Percentiles rank a stretch among this genome's conserved stretches.
Conservation (phyloP, 331 rosid species). For the Malus hybrid region DNA sequence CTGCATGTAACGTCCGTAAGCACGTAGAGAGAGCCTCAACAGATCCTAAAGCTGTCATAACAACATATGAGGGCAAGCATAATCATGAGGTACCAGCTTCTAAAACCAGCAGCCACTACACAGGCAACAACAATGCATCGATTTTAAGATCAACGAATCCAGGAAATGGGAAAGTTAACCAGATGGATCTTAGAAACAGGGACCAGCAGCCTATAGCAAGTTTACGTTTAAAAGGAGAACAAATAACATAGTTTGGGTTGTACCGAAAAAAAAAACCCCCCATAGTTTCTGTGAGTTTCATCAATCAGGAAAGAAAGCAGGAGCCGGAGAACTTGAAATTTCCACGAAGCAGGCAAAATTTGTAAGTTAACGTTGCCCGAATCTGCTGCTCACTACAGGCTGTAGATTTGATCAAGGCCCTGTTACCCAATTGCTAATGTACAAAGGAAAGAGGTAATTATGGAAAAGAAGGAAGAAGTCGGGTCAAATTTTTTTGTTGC, state of each 20-base stretch:
- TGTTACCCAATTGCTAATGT: conserved; percentile 7
- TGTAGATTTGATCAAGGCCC: conserved; percentile 37
- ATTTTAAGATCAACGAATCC: conserved; percentile 27
- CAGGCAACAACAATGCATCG: conserved; percentile 32
- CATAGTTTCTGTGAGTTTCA: conserved; percentile 23
- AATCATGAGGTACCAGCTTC: conserved; percentile 75
- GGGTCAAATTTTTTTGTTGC: conserved; percentile 1
- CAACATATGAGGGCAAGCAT: conserved; percentile 82
- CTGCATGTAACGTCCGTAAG: conserved; percentile 58
- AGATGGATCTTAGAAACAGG: conserved; percentile 24
- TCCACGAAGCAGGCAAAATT: conserved; percentile 10
- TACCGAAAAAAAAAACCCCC: too few species aligned
- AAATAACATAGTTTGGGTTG: conserved; percentile 15
- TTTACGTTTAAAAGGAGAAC: conserved; percentile 59
- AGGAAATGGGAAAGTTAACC: conserved; percentile 12
- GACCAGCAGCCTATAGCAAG: conserved; percentile 42
- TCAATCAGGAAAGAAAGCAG: conserved; percentile 1
- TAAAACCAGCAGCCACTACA: conserved; percentile 45
- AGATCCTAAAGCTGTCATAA: conserved; percentile 66
- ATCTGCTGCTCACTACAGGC: conserved; percentile 24
- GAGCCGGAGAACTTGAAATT: conserved; percentile 2
- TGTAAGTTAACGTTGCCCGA: conserved; percentile 2
- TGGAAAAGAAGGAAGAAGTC: conserved; percentile 5
- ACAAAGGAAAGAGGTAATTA: conserved; percentile 9
- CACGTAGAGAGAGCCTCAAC: conserved; percentile 67